Evolutionary conservation across 2,329 filamentous ascomycete species (phyloP), one percentile per base, ranked within the genome.

Genomic region (Ophiostoma quercus): DNA sequence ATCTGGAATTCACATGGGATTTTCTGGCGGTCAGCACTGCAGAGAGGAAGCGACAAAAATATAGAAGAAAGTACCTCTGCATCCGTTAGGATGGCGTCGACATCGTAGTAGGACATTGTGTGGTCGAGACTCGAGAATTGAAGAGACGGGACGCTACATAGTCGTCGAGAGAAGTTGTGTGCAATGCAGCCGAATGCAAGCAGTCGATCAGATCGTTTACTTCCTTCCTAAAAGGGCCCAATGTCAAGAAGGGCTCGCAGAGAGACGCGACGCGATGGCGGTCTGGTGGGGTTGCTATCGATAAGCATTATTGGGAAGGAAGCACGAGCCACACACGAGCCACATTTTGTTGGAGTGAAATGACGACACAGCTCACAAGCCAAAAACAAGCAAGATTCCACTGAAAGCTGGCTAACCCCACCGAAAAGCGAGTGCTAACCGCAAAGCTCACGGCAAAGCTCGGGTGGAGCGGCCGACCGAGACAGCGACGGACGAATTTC

Each of bases 1-100:
- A 97, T 87, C 77, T 97, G 91, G 80, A 98, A 97, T 68, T 91
- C 96, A 82, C 94, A 97, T 57, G 95, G 94, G 41, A 97, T 87
- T 91, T 97, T 98, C 89, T 22, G 1, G 9, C 32, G 19, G 32
- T 63, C 16, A 60, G 51, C 43, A 67, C 66, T 37, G 47, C 8
- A 19, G 34, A 47, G 4, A 19, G n/a, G 19, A 12, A 25, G 16
- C 7, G 22, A 12, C 7, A 25, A 22, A 12, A 14, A 32, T 16
- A 29, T 16, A 29, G 2, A 37, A 67, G 39, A 51, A 73, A 73
- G 65, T 82, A 90, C 90, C 82, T 94, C 92, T 67, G 91, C 88
- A 78, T 95, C 92, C 11, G 92, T 95, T 63, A 95, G 85, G 80
- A 96, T 95, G 72, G 90, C 85, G 75, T 94, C 90, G 71, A 94